Evolutionary conservation across 306 rosid genomes (phyloP).

Genomic region (Cucurbita moschata): DNA sequence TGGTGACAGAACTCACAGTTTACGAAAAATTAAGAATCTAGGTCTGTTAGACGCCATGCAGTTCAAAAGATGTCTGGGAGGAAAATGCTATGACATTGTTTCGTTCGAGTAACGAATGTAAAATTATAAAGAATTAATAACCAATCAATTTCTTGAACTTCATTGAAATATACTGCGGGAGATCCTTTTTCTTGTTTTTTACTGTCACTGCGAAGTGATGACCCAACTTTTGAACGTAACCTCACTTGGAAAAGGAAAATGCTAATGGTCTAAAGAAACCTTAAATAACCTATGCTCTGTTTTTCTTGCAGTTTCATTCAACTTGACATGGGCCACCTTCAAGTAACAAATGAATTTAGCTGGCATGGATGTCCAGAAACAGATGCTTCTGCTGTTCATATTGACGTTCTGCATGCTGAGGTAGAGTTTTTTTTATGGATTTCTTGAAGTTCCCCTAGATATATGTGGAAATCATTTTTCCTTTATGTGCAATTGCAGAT

Average conservation of each 20-base stretch:
- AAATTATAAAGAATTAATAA: neutral
- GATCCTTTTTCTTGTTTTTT: neutral
- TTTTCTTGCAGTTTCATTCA: conserved; percentile 68
- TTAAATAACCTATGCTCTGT: neutral
- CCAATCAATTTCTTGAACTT: neutral
- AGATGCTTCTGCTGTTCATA: conserved; percentile 84
- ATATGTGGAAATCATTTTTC: neutral
- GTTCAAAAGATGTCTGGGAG: too few species aligned
- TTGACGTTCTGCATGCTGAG: conserved; percentile 88
- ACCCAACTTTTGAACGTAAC: neutral
- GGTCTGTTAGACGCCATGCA: too few species aligned
- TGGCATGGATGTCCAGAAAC: conserved; percentile 82
- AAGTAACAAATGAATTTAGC: conserved; percentile 63
- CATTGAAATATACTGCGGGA: neutral
- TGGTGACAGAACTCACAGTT: too few species aligned
- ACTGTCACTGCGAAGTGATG: neutral
- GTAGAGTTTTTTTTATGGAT: conserved; percentile 22
- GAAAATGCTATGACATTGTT: too few species aligned
- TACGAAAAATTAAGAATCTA: too few species aligned
- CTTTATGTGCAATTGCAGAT: conserved; percentile 38
- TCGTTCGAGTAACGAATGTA: neutral
- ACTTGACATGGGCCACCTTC: conserved; percentile 87
- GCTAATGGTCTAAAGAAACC: neutral
- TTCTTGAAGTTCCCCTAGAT: neutral
- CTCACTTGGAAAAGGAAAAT: neutral